Conservation (phyloP, 2,329 filamentous ascomycete species). For the Piedraia hortae region DNA sequence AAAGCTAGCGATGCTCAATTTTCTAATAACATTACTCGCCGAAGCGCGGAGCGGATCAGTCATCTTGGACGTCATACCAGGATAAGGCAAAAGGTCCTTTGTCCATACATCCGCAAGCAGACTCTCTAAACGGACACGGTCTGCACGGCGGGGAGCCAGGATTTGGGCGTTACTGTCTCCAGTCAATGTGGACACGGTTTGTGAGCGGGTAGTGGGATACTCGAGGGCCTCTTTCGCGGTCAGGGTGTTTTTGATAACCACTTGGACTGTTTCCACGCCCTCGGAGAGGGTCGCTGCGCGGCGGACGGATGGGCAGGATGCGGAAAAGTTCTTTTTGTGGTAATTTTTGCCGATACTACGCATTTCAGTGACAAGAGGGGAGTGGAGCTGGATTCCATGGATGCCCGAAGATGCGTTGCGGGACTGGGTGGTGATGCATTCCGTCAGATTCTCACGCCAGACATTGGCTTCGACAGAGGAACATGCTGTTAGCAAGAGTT, state of each 20-base stretch:
- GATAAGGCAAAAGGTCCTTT: constrained; percentile 50
- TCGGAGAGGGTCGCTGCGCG: constrained; percentile 46
- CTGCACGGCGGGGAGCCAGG: constrained; percentile 43
- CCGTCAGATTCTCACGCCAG: constrained; percentile 45
- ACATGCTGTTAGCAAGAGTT: constrained; percentile 68
- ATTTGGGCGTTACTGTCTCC: constrained; percentile 39
- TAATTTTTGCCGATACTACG: constrained; percentile 49
- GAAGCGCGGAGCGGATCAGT: constrained; percentile 47
- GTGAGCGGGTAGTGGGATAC: constrained; percentile 42
- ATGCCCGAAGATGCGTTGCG: constrained; percentile 23
- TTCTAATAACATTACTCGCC: constrained; percentile 69
- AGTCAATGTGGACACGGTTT: constrained; percentile 53
- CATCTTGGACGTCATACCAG: constrained; percentile 43
- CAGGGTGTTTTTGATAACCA: constrained; percentile 69
- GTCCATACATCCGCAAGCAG: constrained; percentile 61
- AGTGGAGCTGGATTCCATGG: constrained; percentile 25
- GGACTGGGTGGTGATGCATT: constrained; percentile 22
- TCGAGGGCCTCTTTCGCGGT: constrained; percentile 28
- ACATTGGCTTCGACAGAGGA: constrained; percentile 50
- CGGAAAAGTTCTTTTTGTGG: constrained; percentile 36
- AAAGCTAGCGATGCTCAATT: constrained; percentile 59
- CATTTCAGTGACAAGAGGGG: constrained; percentile 40
- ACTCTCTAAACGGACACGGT: constrained; percentile 50
- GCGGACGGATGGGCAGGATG: constrained; percentile 39
- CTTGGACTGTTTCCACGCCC: constrained; percentile 39